phyloP scores from a whole-genome alignment of 2,329 filamentous ascomycete genomes.

The Fusarium euwallaceae region DNA sequence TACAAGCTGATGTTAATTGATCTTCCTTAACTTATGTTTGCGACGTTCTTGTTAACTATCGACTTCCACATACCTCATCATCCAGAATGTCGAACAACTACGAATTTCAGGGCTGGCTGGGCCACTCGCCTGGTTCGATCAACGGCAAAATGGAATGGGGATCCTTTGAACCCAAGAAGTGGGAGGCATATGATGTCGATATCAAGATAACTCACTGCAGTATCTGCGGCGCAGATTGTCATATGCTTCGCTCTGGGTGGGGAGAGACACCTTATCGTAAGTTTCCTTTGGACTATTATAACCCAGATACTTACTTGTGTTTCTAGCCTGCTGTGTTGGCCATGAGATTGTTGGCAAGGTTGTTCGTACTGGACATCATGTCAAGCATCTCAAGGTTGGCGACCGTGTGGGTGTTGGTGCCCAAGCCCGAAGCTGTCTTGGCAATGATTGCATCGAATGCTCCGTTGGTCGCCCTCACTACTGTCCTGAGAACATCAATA shows the following conservation, averaged over 20 bases:
- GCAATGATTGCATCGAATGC: constrained; percentile 9
- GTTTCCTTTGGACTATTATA: neutral
- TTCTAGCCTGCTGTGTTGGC: constrained; percentile 64
- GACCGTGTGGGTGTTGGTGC: constrained; percentile 62
- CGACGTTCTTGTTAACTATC: neutral
- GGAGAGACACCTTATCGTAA: constrained; percentile 52
- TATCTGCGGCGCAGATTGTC: constrained; percentile 71
- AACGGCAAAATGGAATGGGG: constrained; percentile 65
- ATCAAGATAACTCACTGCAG: constrained; percentile 74
- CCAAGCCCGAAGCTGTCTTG: constrained; percentile 26
- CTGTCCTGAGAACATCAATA: neutral
- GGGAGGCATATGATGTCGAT: constrained; percentile 73
- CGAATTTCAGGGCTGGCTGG: constrained; percentile 66
- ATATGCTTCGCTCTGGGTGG: constrained; percentile 67
- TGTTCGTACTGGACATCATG: constrained; percentile 63
- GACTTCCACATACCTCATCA: neutral
- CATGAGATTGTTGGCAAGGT: constrained; percentile 74
- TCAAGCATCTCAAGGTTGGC: constrained; percentile 66
- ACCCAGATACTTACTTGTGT: constrained; percentile 28
- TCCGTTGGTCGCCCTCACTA: neutral
- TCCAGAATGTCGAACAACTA: constrained; percentile 43
- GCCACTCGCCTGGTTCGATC: constrained; percentile 52
- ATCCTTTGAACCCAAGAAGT: constrained; percentile 69
- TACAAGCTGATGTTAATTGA: neutral
- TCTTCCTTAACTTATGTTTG: neutral